These are phyloP conservation scores for Malus orientalis DNA, from an alignment of 306 rosid species.

Conservation along the genomic window DNA sequence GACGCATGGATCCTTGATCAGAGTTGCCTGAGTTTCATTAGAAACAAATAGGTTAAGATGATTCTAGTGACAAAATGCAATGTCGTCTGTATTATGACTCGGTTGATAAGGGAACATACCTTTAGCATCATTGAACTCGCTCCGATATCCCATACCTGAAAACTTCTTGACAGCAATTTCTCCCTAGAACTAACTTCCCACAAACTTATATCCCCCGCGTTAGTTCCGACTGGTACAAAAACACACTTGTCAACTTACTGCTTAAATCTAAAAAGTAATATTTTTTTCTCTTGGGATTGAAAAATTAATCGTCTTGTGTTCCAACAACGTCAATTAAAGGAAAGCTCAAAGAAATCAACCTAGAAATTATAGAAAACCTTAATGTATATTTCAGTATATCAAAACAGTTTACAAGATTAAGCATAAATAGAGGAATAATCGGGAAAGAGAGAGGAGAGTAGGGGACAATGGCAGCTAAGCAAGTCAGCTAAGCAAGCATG, in stretches of 20 bases:
- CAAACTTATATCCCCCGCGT: constrained; percentile 72
- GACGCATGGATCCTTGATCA: constrained; percentile 73
- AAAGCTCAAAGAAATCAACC: constrained; percentile 32
- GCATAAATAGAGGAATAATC: too few relatives aligned
- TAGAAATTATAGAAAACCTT: background rate
- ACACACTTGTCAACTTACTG: background rate
- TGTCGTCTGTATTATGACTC: background rate
- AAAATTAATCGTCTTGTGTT: background rate
- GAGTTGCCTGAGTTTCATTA: constrained; percentile 55
- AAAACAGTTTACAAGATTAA: too few relatives aligned
- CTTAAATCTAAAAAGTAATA: background rate
- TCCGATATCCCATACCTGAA: constrained; percentile 74
- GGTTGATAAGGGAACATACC: constrained; percentile 26
- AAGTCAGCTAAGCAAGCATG: too few relatives aligned
- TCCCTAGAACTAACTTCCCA: constrained; percentile 92
- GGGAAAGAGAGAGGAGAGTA: too few relatives aligned
- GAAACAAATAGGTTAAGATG: background rate
- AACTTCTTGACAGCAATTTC: constrained; percentile 51
- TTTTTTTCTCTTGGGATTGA: background rate
- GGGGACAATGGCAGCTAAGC: too few relatives aligned
- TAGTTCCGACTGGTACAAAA: constrained; percentile 61
- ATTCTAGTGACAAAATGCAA: background rate
- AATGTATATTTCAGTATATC: too few relatives aligned
- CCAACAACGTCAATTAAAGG: background rate
- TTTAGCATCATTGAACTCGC: constrained; percentile 66